Percentiles rank a stretch among this genome's conserved stretches.
phyloP scores from a whole-genome alignment of 495 filamentous ascomycete species.

The Aspergillus steynii region DNA sequence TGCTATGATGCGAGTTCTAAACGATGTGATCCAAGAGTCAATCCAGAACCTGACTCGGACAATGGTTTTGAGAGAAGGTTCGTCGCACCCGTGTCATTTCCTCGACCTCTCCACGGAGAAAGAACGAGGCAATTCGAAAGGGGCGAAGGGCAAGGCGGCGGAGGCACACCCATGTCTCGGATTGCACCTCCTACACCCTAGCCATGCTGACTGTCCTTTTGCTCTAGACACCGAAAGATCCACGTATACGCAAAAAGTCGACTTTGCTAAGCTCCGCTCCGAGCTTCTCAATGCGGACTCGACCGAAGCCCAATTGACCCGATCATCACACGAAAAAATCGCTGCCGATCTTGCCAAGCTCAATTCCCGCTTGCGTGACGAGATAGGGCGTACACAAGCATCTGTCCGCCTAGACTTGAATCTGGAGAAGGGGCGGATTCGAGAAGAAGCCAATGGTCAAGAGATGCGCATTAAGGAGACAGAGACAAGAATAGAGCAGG shows the following conservation, averaged over 20 bases:
- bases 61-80: conserved; percentile 94
- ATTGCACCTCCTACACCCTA: neutral
- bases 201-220: neutral
- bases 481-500: conserved; percentile 97
- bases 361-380: conserved; percentile 82
- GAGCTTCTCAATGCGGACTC: conserved; percentile 90
- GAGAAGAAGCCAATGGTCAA: conserved; percentile 95
- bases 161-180: too few relatives aligned
- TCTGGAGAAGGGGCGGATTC: conserved; percentile 93
- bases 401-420: conserved; percentile 90
- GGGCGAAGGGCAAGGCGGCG: too few relatives aligned
- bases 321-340: conserved; percentile 86
- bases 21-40: conserved; percentile 96
- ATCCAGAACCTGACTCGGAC: conserved; percentile 98
- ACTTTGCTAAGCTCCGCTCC: conserved; percentile 97
- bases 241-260: conserved; percentile 97
- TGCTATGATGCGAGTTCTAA: conserved; percentile 95
- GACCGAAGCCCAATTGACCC: conserved; percentile 83
- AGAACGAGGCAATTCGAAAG: too few relatives aligned
- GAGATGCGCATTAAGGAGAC: conserved; percentile 99
- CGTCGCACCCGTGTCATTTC: conserved; percentile 8
- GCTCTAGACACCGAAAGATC: conserved; percentile 56
- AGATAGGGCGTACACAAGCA: conserved; percentile 90
- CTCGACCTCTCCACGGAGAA: neutral
- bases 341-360: conserved; percentile 94